phyloP scores from a whole-genome alignment of 495 filamentous ascomycete species.

The Bathelium albidoporum region DNA sequence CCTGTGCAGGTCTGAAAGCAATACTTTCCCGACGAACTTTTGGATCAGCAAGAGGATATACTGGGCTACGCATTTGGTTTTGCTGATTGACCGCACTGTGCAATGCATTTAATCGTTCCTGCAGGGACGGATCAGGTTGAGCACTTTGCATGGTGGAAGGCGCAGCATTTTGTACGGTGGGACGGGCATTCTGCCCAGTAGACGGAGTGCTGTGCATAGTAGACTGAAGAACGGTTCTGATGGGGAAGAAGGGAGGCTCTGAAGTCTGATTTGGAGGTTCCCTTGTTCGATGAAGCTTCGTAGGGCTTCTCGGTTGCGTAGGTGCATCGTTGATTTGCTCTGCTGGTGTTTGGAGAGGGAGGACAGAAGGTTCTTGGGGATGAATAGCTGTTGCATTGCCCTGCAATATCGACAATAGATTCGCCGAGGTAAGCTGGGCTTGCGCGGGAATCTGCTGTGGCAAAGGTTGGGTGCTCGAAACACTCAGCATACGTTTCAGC shows the following conservation, averaged over 20 bases:
- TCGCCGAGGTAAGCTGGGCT: neutral
- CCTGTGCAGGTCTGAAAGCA: neutral
- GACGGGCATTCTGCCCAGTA: too few species aligned
- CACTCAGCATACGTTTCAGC: constrained; percentile 28
- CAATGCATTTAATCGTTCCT: neutral
- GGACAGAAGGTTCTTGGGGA: neutral
- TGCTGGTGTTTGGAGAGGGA: constrained; percentile 31
- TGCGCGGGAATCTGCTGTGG: neutral
- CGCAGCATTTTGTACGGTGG: too few species aligned
- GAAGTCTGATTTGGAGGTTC: constrained; percentile 24
- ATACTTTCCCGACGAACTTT: neutral
- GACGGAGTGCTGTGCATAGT: neutral
- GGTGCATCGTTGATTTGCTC: constrained; percentile 33
- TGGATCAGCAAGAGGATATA: neutral
- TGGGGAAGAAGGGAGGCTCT: constrained; percentile 36
- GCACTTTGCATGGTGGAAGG: too few species aligned
- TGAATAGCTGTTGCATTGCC: neutral
- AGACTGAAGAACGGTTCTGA: neutral
- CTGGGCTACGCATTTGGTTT: neutral
- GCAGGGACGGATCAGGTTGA: neutral
- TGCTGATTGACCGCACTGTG: neutral
- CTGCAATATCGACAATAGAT: neutral
- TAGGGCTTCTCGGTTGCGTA: constrained; percentile 32
- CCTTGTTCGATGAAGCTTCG: constrained; percentile 32
- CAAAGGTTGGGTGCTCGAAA: constrained; percentile 15